A percentile compares a stretch with the other conserved stretches of the same genome.
These are phyloP conservation scores for Thermothelomyces thermophilus DNA, from an alignment of 2,329 filamentous ascomycete species.

Conservation along the genomic window DNA sequence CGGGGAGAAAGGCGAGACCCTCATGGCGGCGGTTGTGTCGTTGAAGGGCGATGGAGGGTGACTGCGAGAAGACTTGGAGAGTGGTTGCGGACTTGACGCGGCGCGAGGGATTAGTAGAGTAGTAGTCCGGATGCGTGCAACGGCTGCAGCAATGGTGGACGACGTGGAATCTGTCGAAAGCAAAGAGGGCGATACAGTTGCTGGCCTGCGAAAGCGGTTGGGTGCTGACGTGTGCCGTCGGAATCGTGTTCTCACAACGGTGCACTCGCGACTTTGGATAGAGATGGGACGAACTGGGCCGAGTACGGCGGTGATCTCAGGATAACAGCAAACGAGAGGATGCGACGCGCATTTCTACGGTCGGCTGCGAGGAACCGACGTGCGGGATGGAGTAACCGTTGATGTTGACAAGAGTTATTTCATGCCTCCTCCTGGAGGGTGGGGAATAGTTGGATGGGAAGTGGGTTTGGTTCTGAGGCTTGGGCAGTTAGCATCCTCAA, in stretches of 20 bases:
- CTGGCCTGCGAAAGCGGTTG: constrained; percentile 1
- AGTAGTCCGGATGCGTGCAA: neutral
- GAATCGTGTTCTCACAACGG: constrained; percentile 9
- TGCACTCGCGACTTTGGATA: constrained; percentile 5
- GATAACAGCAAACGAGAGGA: constrained; percentile 22
- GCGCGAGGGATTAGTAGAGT: neutral
- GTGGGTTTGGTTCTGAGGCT: constrained; percentile 1
- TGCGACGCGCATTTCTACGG: constrained; percentile 18
- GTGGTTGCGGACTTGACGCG: neutral
- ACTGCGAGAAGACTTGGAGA: no score
- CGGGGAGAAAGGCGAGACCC: constrained; percentile 26
- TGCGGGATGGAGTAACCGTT: neutral
- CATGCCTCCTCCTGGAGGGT: neutral
- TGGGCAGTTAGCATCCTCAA: neutral
- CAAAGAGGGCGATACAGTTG: no score
- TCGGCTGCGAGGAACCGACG: constrained; percentile 6
- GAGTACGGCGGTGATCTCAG: constrained; percentile 10
- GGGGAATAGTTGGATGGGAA: neutral
- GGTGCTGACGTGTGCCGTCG: constrained; percentile 6
- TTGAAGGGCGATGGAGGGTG: neutral
- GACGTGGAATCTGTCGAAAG: neutral
- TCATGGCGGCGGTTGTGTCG: constrained; percentile 24
- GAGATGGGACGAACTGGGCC: neutral
- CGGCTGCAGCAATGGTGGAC: neutral
- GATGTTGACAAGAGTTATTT: neutral